Base-by-base conservation (phyloP, 371 early-diverging fungal genomes). In the Mucor piriformis region DNA sequence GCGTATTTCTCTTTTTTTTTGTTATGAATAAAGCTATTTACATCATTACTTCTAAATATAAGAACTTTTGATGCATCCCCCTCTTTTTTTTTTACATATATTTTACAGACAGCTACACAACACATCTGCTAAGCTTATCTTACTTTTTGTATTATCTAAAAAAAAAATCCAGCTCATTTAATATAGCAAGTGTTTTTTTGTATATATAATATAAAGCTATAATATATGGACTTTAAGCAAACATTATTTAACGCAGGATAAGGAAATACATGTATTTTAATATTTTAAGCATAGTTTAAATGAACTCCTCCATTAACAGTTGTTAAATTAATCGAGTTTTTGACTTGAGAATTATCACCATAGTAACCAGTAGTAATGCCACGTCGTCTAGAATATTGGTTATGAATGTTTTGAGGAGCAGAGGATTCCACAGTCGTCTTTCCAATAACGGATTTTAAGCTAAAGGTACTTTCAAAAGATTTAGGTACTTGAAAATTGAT, bases 391-490 rank as follows among this genome's bases (percentile, higher is more conserved):
- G 27, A 34, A 7, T 13, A 12, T 2, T 20, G 24, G 12, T 40
- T 25, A 15, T 61, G 61, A 29, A 61, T 47, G 2, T 35, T 20
- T 33, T 54, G 38, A 35, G 60, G 60, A 15, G 20, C 18, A 15
- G 21, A 32, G 25, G 54, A 38, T 48, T 61, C 42, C 15, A 61
- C 42, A 20, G 11, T 32, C 38, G 54, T 35, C 61, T 54, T 13
- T 11, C 32, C 8, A n/a, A 40, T 38, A 1, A 48, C 48, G 2
- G n/a, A n/a, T n/a, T n/a, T 16, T 29, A 61, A 49, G 18, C 29
- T 13, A 15, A 54, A 61, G 10, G 18, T 16, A 7, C 61, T 61
- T 13, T 61, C 37, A 40, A 61, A 61, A 24, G 20, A 6, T 23
- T 15, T 1, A 40, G 61, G 61, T 35, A 61, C 24, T 49, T 49